Base-by-base conservation (phyloP, 2,329 filamentous ascomycete genomes). In the Botryotinia convoluta region DNA sequence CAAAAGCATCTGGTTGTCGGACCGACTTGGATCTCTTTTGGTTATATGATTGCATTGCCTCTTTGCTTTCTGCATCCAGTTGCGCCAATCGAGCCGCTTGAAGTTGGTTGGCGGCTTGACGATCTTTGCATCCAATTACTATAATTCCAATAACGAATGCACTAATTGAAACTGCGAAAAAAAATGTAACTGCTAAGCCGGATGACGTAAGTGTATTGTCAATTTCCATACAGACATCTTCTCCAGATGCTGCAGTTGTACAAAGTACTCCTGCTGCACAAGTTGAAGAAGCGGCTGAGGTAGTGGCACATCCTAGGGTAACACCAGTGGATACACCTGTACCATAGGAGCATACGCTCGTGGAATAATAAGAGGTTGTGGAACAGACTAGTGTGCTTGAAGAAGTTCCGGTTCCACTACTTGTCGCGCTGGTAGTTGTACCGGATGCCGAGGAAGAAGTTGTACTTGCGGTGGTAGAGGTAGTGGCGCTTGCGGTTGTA, bases 281-380 rank as follows among this genome's bases (percentile, higher is more conserved):
- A 29, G 59, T 70, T 10, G 45, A 26, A 6, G n/a, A 29, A 22
- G 64, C 29, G 44, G 18, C 18, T 2, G 67, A 61, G 42, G 72
- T 73, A 69, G 72, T 32, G 10, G 16, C 48, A 29, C 72, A 73
- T 42, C 72, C 67, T 18, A 70, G 22, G 29, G 65, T 73, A 14
- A 57, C 67, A 35, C 72, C 72, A 8, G 65, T 62, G 20, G 72
- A 71, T 71, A 22, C 35, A n/a, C 72, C 72, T n/a, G 42, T 71
- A 20, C 59, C 51, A n/a, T 62, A 70, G n/a, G 72, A 73, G 29
- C 72, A 73, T 26, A 57, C 32, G 4, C 57, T 70, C 26, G 72
- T 73, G 10, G 67, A 70, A 37, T 62, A 60, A 18, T 48, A 61
- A 12, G 32, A 63, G 12, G 72, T 73, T 37, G 65, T 73, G 18